Conservation (phyloP, 2,329 filamentous ascomycete genomes). For the Colletotrichum lindemuthianum region DNA sequence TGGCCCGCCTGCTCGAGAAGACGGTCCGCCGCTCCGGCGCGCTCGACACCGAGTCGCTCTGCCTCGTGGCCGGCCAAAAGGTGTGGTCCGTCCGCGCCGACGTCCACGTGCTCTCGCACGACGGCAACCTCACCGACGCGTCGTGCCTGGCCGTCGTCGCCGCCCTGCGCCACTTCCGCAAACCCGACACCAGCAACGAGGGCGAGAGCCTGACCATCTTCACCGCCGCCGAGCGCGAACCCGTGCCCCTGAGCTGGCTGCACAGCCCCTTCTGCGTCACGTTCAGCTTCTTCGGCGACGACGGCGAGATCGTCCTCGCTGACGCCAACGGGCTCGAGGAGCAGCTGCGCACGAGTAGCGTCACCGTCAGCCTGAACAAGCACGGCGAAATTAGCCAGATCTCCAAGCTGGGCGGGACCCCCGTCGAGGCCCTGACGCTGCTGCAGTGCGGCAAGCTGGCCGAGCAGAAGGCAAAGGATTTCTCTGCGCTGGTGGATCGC, state of each 20-base stretch:
- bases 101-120: constrained; percentile 89
- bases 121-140: constrained; percentile 89
- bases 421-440: constrained; percentile 82
- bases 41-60: constrained; percentile 94
- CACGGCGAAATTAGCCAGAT: constrained; percentile 93
- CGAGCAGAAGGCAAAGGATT: constrained; percentile 80
- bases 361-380: constrained; percentile 86
- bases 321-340: constrained; percentile 81
- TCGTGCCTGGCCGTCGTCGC: constrained; percentile 89
- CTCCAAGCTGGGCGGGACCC: constrained; percentile 86
- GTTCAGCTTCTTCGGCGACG: constrained; percentile 83
- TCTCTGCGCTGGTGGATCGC: constrained; percentile 78
- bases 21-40: constrained; percentile 91
- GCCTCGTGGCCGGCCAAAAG: constrained; percentile 88
- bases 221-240: constrained; percentile 85
- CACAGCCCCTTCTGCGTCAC: constrained; percentile 93
- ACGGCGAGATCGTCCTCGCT: constrained; percentile 76
- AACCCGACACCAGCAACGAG: constrained; percentile 88
- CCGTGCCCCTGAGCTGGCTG: constrained; percentile 88
- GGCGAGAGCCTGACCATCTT: constrained; percentile 88
- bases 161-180: constrained; percentile 88
- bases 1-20: constrained; percentile 92
- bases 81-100: constrained; percentile 93
- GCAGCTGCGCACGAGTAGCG: constrained; percentile 76
- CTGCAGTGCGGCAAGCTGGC: constrained; percentile 81